phyloP scores from a whole-genome alignment of 2,329 filamentous ascomycete species.

The Neofusicoccum sp. region DNA sequence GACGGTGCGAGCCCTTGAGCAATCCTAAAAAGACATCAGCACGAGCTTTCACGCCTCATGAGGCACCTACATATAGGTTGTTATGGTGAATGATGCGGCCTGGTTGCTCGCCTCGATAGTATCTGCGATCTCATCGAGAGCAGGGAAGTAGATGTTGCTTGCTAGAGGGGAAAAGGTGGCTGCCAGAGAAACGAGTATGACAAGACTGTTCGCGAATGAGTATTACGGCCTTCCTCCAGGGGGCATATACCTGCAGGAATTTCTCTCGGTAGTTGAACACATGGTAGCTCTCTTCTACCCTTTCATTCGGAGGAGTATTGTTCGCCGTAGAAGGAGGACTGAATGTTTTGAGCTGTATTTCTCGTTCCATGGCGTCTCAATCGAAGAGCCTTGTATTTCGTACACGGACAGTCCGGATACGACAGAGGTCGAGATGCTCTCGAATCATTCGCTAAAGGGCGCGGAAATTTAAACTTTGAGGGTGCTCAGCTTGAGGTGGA shows the following conservation, averaged over 20 bases:
- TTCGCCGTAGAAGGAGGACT: neutral
- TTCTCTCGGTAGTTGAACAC: neutral
- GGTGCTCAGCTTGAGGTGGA: too few species aligned
- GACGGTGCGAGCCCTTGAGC: constrained; percentile 49
- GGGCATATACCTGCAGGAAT: neutral
- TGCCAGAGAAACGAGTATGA: constrained; percentile 12
- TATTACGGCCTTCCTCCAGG: too few species aligned
- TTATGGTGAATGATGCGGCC: constrained; percentile 7
- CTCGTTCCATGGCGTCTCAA: neutral
- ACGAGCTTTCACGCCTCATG: neutral
- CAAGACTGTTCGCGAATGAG: neutral
- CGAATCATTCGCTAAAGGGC: neutral
- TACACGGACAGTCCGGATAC: too few species aligned
- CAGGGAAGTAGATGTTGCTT: constrained; percentile 17
- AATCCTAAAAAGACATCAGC: constrained; percentile 31
- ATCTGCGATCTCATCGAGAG: constrained; percentile 9
- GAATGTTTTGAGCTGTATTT: neutral
- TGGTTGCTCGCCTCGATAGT: constrained; percentile 1
- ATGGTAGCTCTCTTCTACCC: neutral
- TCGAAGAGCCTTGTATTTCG: too few species aligned
- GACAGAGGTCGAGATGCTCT: neutral
- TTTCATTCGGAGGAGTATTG: too few species aligned
- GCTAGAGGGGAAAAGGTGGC: constrained; percentile 12
- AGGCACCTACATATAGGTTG: constrained; percentile 3
- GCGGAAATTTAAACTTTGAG: neutral